A percentile compares a stretch with the other conserved stretches of the same genome.
phyloP scores from a whole-genome alignment of 169 alveolate species.

The Cryptosporidium viatorum region DNA sequence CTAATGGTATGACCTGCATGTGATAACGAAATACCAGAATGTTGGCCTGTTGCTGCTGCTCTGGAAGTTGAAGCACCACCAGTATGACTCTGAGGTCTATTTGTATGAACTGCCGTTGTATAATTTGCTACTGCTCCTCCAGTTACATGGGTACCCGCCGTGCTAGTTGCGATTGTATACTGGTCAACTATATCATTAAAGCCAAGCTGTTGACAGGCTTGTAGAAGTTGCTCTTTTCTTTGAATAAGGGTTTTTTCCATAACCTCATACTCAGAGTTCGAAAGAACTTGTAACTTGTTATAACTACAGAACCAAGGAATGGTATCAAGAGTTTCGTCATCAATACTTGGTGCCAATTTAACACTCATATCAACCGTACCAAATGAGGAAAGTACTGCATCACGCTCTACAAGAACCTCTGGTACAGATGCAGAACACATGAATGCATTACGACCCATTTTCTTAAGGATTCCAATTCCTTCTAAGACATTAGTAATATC shows the following conservation, averaged over 20 bases:
- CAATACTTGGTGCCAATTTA: constrained; percentile 34
- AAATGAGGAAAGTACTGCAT: constrained; percentile 73
- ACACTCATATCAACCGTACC: constrained; percentile 75
- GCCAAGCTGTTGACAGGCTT: constrained; percentile 71
- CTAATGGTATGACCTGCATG: constrained; percentile 33
- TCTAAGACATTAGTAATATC: constrained; percentile 90
- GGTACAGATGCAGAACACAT: constrained; percentile 76
- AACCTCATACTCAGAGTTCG: constrained; percentile 62
- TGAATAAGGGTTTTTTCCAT: constrained; percentile 74
- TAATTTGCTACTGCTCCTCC: constrained; percentile 43
- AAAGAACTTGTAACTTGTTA: constrained; percentile 58
- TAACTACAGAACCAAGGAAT: constrained; percentile 72
- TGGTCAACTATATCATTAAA: constrained; percentile 71
- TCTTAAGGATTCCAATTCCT: constrained; percentile 82
- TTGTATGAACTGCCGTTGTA: constrained; percentile 12
- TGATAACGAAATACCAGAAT: constrained; percentile 40
- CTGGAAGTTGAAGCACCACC: constrained; percentile 8
- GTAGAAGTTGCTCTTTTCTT: constrained; percentile 66
- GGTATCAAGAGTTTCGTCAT: constrained; percentile 25
- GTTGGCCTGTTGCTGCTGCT: constrained; percentile 1
- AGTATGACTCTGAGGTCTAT: constrained; percentile 39
- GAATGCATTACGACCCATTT: constrained; percentile 76
- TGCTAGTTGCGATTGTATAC: constrained; percentile 61
- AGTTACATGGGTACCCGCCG: constrained; percentile 25
- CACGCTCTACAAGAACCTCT: constrained; percentile 71